Conservation (phyloP, 345 rosid species). For the Euclidium syriacum region DNA sequence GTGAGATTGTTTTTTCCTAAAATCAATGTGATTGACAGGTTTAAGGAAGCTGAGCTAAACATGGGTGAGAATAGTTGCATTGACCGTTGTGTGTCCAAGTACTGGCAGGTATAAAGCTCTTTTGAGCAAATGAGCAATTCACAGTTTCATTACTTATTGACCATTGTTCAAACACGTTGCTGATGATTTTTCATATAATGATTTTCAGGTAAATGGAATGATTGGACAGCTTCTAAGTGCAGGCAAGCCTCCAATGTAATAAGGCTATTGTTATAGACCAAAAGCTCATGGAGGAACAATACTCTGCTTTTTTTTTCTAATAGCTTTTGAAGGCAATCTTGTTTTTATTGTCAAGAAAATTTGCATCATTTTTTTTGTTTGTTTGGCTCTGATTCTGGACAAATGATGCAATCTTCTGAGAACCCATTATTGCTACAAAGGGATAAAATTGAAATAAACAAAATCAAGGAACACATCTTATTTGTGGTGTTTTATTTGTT, state of each 20-base stretch:
- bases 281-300: constrained; percentile 15
- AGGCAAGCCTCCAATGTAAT: constrained; percentile 65
- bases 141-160: not conserved
- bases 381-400: constrained; percentile 10
- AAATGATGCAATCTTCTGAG: not conserved
- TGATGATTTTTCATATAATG: not conserved
- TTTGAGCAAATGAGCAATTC: not conserved
- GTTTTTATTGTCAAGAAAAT: constrained; percentile 13
- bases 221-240: constrained; percentile 87
- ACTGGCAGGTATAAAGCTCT: constrained; percentile 71
- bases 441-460: constrained; percentile 22
- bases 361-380: constrained; percentile 13
- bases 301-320: constrained; percentile 9
- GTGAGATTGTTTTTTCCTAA: not conserved
- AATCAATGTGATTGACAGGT: constrained; percentile 40
- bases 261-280: not conserved
- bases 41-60: constrained; percentile 89
- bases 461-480: not conserved
- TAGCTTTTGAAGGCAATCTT: constrained; percentile 8
- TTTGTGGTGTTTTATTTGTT: not conserved
- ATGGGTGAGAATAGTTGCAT: constrained; percentile 99
- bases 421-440: not conserved
- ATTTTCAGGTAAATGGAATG: constrained; percentile 71
- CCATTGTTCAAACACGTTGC: not conserved
- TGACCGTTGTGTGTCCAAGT: constrained; percentile 93